Base-by-base conservation (phyloP, 495 filamentous ascomycete species). In the Penicillium pulvis region DNA sequence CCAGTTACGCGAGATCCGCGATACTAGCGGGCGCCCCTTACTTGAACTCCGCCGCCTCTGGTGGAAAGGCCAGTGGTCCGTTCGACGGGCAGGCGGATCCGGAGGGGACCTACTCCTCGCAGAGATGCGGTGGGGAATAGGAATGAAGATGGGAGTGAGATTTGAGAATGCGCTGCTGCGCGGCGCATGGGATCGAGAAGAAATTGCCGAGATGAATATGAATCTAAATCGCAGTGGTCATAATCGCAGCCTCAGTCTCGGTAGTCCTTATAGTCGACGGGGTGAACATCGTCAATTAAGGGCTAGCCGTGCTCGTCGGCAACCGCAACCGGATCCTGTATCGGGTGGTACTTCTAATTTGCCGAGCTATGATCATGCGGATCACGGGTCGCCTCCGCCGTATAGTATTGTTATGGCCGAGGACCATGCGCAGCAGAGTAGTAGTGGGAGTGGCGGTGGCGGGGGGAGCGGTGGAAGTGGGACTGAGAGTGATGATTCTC, bases 31-130 rank as follows among this genome's bases (percentile, higher is more conserved):
- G 0, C 19, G 51, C 6, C 64, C 67, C 0, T n/a, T 70, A 0
- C 67, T 70, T 31, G 57, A 57, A 14, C 47, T 70, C 0, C 52
- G 58, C 19, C 64, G 67, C 0, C 53, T 54, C 16, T 67, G 64
- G 64, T 62, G 64, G 52, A 55, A 55, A 12, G 54, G 61, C 7
- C 57, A 54, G 14, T 66, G 63, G 63, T 54, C 51, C 23, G 50
- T 66, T 7, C 62, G 59, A 17, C 60, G 54, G 28, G 51, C 59
- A 12, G 58, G 58, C 26, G 62, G 58, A 1, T 33, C 6, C 17
- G 64, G 59, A 31, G 50, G 45, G 23, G 67, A 66, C 17, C 43
- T 53, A 8, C 56, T 46, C 31, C 39, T 24, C 14, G 55, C 39
- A 12, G 58, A 50, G 43, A 55, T 41, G 63, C 53, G 44, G 4